These are phyloP conservation scores for Kondoa subrosea DNA, from an alignment of 768 basidiomycete species.

Conservation along the genomic window DNA sequence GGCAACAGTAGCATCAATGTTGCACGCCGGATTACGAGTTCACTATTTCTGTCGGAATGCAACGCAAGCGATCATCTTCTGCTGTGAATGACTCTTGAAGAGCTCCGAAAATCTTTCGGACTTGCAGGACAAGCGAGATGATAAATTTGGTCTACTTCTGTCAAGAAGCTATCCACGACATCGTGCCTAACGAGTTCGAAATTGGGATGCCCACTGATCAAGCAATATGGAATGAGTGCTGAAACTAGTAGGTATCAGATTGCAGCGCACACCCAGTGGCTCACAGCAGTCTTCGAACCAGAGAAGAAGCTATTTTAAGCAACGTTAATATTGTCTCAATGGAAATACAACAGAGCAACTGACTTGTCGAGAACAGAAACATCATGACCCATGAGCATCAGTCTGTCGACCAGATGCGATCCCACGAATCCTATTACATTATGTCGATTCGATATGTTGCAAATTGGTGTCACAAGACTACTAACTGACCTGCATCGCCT, in stretches of 20 bases:
- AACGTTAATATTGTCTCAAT: too few species aligned
- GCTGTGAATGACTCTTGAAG: too few species aligned
- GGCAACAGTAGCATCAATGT: too few species aligned
- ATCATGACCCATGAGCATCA: slow-evolving; percentile 88
- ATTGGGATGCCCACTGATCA: slow-evolving; percentile 83
- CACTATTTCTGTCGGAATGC: too few species aligned
- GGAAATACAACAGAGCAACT: too few species aligned
- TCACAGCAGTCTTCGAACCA: slow-evolving; percentile 84
- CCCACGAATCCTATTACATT: too few species aligned
- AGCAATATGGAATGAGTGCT: slow-evolving; percentile 25
- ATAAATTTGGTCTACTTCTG: slow-evolving; percentile 98
- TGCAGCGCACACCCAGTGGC: slow-evolving; percentile 52
- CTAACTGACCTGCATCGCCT: slow-evolving; percentile 89
- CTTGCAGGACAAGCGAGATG: slow-evolving; percentile 81
- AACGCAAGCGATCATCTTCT: too few species aligned
- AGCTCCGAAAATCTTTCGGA: too few species aligned
- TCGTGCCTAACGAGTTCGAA: slow-evolving; percentile 97
- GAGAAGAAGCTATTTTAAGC: too few species aligned
- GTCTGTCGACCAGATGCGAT: slow-evolving; percentile 85
- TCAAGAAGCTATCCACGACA: slow-evolving; percentile 92
- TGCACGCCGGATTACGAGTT: too few species aligned
- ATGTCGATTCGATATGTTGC: too few species aligned
- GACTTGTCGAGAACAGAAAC: slow-evolving; percentile 21
- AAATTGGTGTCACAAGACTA: too few species aligned
- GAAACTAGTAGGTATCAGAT: not conserved